phyloP scores from a whole-genome alignment of 495 filamentous ascomycete genomes.

The Xylaria castorea region DNA sequence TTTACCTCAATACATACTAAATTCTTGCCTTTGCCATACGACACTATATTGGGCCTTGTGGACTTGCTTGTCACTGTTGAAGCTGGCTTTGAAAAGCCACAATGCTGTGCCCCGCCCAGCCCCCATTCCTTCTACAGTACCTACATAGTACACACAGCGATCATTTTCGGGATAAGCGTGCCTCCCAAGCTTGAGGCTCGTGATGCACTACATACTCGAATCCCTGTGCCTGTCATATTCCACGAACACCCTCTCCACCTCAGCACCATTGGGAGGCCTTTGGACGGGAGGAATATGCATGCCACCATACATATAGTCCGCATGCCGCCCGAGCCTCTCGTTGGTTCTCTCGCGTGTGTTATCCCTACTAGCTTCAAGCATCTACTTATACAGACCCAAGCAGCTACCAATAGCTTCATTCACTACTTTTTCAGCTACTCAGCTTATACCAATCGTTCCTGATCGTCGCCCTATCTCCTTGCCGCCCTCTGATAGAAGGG shows the following conservation, averaged over 20 bases:
- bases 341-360: slow-evolving; percentile 31
- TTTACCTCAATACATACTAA: neutral
- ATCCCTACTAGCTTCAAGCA: slow-evolving; percentile 39
- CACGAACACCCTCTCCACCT: slow-evolving; percentile 15
- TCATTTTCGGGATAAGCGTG: slow-evolving; percentile 14
- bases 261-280: slow-evolving; percentile 18
- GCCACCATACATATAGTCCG: slow-evolving; percentile 30
- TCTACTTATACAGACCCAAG: slow-evolving; percentile 29
- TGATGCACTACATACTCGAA: neutral
- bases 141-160: neutral
- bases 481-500: slow-evolving; percentile 24
- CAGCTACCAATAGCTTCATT: neutral
- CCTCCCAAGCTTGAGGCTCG: slow-evolving; percentile 23
- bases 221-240: slow-evolving; percentile 18
- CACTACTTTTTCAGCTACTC: slow-evolving; percentile 12
- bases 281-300: slow-evolving; percentile 26
- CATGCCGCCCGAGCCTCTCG: slow-evolving; percentile 30
- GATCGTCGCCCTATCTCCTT: slow-evolving; percentile 25
- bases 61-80: neutral
- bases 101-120: slow-evolving; percentile 24
- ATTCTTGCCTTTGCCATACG: slow-evolving; percentile 1
- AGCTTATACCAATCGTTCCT: slow-evolving; percentile 5
- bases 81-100: slow-evolving; percentile 15
- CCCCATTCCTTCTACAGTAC: slow-evolving; percentile 12
- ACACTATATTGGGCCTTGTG: neutral